Conservation (phyloP, 495 filamentous ascomycete genomes). For the Bathelium albidoporum region DNA sequence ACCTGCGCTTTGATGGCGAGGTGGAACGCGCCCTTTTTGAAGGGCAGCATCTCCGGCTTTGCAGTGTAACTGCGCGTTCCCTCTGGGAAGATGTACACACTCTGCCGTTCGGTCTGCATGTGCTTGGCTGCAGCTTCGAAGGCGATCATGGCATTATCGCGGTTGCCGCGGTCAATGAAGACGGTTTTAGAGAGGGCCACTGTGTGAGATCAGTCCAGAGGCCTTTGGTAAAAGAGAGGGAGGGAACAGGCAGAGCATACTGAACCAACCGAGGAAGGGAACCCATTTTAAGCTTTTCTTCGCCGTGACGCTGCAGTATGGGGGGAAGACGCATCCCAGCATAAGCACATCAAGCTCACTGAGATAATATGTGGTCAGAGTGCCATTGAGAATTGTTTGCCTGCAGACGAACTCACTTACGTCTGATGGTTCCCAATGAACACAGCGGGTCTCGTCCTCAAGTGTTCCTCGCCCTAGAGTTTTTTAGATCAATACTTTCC, state of each 20-base stretch:
- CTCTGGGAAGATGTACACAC: slow-evolving; percentile 76
- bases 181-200: slow-evolving; percentile 78
- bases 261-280: slow-evolving; percentile 96
- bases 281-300: slow-evolving; percentile 71
- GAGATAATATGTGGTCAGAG: slow-evolving; percentile 49
- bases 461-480: slow-evolving; percentile 48
- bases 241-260: slow-evolving; percentile 20
- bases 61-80: slow-evolving; percentile 84
- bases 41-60: slow-evolving; percentile 69
- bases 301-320: slow-evolving; percentile 84
- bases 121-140: slow-evolving; percentile 74
- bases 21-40: slow-evolving; percentile 98
- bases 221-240: background rate
- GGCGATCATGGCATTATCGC: slow-evolving; percentile 66
- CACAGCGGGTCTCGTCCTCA: slow-evolving; percentile 55
- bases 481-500: slow-evolving; percentile 19
- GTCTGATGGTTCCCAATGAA: slow-evolving; percentile 61
- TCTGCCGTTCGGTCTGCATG: slow-evolving; percentile 67
- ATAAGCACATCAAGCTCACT: slow-evolving; percentile 84
- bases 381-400: slow-evolving; percentile 15
- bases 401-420: background rate
- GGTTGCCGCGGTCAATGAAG: slow-evolving; percentile 86
- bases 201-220: slow-evolving; percentile 11
- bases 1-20: slow-evolving; percentile 88
- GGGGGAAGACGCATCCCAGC: slow-evolving; percentile 77